Evolutionary conservation across 495 filamentous ascomycete genomes (phyloP).

Genomic region (Tuber aestivum): DNA sequence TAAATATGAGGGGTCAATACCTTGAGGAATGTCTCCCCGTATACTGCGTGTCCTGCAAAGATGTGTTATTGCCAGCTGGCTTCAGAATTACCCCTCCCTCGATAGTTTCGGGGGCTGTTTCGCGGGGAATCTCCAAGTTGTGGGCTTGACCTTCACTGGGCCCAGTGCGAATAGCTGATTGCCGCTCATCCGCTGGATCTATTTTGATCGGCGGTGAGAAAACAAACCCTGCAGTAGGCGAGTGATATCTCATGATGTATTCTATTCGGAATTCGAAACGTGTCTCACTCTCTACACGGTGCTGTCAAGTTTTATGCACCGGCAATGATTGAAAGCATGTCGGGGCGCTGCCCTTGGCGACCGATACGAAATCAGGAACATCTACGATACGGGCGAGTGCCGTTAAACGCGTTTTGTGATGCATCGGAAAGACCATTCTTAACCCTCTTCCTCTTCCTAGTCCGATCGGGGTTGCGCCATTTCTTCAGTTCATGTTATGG

Average conservation of each 20-base stretch:
- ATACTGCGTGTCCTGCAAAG: neutral
- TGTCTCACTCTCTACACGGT: neutral
- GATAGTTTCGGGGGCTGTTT: neutral
- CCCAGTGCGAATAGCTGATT: neutral
- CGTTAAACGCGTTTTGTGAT: neutral
- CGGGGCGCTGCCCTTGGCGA: neutral
- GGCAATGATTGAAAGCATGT: neutral
- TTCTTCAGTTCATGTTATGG: neutral
- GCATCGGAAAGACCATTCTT: neutral
- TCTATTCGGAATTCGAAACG: neutral
- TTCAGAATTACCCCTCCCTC: slow-evolving; percentile 6
- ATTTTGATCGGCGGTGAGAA: slow-evolving; percentile 3
- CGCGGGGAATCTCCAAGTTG: neutral
- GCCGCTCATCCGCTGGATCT: neutral
- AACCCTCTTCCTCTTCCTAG: neutral
- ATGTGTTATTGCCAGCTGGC: slow-evolving; percentile 4
- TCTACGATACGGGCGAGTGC: neutral
- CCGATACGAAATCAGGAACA: neutral
- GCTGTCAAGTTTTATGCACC: neutral
- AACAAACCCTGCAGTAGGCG: neutral
- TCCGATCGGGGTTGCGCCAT: slow-evolving; percentile 1
- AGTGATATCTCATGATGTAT: slow-evolving; percentile 5
- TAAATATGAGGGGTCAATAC: slow-evolving; percentile 3
- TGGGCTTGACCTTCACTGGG: neutral
- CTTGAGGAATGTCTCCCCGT: neutral